phyloP scores from a whole-genome alignment of 352 stramenopile genomes.

The Phytophthora citrophthora region DNA sequence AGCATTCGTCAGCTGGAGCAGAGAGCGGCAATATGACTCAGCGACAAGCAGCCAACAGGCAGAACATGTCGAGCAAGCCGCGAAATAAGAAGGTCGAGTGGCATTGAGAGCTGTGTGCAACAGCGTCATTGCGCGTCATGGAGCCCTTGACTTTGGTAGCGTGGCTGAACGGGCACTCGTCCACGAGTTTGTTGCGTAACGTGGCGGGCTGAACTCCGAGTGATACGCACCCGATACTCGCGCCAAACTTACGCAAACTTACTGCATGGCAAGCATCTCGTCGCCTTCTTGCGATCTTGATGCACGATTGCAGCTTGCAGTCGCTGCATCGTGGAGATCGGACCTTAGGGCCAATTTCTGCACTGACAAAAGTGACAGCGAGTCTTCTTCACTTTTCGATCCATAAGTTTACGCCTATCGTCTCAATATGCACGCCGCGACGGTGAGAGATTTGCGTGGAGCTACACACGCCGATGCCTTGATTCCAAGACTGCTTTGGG shows the following conservation, averaged over 20 bases:
- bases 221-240: slow-evolving; percentile 18
- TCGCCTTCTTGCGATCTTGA: slow-evolving; percentile 14
- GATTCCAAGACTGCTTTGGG: neutral
- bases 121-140: slow-evolving; percentile 4
- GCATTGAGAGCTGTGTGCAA: slow-evolving; percentile 1
- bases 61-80: slow-evolving; percentile 2
- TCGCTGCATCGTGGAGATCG: slow-evolving; percentile 30
- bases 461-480: slow-evolving; percentile 4
- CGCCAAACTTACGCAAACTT: neutral
- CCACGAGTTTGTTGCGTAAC: slow-evolving; percentile 15
- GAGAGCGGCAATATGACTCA: slow-evolving; percentile 20
- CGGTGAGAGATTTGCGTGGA: slow-evolving; percentile 7
- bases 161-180: neutral
- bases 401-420: neutral
- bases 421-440: slow-evolving; percentile 6
- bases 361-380: slow-evolving; percentile 5
- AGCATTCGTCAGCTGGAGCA: slow-evolving; percentile 3
- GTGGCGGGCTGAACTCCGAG: slow-evolving; percentile 10
- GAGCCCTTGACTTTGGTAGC: neutral
- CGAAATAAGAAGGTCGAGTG: slow-evolving; percentile 11
- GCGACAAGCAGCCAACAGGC: slow-evolving; percentile 3
- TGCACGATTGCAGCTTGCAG: slow-evolving; percentile 9
- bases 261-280: slow-evolving; percentile 9
- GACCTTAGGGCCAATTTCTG: slow-evolving; percentile 37
- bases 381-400: neutral